These are phyloP conservation scores for Trifolium fragiferum DNA, from an alignment of 306 rosid species.

Conservation along the genomic window DNA sequence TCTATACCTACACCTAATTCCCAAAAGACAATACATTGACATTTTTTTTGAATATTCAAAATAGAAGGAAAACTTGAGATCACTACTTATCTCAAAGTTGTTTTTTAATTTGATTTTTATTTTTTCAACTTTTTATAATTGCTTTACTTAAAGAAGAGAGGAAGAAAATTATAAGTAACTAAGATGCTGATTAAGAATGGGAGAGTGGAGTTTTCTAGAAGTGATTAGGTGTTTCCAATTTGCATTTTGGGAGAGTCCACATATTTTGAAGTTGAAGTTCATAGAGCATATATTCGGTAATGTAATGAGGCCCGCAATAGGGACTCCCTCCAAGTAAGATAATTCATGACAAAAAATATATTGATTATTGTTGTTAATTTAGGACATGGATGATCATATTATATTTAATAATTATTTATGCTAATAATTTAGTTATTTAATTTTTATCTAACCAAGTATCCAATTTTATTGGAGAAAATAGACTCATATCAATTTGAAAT, in stretches of 20 bases:
- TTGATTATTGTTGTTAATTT: background rate
- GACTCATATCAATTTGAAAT: background rate
- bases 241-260: conserved; percentile 4
- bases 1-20: too few species aligned
- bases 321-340: background rate
- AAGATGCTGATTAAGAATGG: background rate
- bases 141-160: conserved; percentile 4
- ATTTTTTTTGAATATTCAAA: too few species aligned
- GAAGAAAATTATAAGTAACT: background rate
- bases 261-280: background rate
- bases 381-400: background rate
- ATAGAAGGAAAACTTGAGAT: too few species aligned
- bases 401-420: background rate
- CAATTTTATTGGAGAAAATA: background rate
- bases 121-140: background rate
- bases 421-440: too few species aligned
- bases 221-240: background rate
- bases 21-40: too few species aligned
- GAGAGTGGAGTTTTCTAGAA: background rate
- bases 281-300: background rate
- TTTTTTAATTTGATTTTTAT: background rate
- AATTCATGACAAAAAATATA: background rate
- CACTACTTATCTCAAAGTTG: background rate
- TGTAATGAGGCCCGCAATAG: conserved; percentile 11
- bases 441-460: background rate